phyloP scores from a whole-genome alignment of 345 rosid species.

The Ceriops zippeliana region DNA sequence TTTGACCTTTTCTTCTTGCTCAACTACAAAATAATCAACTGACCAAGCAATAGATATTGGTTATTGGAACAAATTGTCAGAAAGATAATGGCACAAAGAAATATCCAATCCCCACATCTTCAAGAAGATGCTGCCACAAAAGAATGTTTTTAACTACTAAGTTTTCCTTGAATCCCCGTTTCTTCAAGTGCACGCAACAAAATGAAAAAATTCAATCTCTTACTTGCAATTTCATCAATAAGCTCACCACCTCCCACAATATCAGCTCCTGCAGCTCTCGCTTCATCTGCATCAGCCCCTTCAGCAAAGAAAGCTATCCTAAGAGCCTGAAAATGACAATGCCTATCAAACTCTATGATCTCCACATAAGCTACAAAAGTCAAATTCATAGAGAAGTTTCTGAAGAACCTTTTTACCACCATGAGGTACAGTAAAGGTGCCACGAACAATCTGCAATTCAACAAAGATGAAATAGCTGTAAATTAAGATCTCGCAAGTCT shows the following conservation, averaged over 20 bases:
- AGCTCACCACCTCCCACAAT: constrained; percentile 86
- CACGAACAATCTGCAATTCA: constrained; percentile 80
- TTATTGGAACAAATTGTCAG: too few species aligned
- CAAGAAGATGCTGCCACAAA: not conserved
- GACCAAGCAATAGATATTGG: too few species aligned
- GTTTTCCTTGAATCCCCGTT: not conserved
- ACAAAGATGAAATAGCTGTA: not conserved
- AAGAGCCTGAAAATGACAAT: constrained; percentile 57
- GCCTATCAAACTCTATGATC: not conserved
- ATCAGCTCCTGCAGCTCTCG: constrained; percentile 96
- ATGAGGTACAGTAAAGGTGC: constrained; percentile 79
- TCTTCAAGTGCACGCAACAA: not conserved
- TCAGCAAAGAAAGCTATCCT: constrained; percentile 90
- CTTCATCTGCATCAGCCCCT: constrained; percentile 94
- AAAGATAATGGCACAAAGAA: too few species aligned
- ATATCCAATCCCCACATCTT: not conserved
- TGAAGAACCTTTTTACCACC: constrained; percentile 73
- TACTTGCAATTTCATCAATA: constrained; percentile 78
- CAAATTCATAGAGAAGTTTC: constrained; percentile 7
- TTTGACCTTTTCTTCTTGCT: too few species aligned
- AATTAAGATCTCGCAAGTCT: not conserved
- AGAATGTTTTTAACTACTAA: not conserved
- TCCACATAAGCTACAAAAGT: not conserved
- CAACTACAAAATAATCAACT: too few species aligned
- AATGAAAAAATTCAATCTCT: constrained; percentile 10